Evolutionary conservation across 352 stramenopile species (phyloP), one percentile per base, ranked within the genome.

Genomic region (Phytophthora pluvialis): DNA sequence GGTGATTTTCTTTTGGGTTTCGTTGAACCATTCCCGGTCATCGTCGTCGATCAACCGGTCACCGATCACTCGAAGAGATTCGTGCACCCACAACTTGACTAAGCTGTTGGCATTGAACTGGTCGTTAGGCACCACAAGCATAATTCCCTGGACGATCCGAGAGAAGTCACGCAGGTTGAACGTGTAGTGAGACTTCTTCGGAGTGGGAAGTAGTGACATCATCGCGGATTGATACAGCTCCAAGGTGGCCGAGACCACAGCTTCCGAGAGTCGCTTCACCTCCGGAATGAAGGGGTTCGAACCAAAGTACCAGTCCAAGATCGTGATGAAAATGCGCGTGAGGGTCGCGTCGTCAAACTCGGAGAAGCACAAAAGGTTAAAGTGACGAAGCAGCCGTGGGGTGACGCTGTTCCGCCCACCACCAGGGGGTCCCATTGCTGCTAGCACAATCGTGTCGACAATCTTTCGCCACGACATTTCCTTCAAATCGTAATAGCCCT

Each of bases 101-200:
- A 98, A 77, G 16, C 67, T 84, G 10, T 79, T 92, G 8, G 89
- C 81, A 3, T 77, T 83, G 33, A 98, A 98, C 31, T 80, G 57
- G 11, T 97, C 90, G 33, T 75, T 93, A 1, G 89, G 75, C 5
- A 86, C 79, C 4, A 97, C 87, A 12, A 98, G 76, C 78, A 98
- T 94, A 26, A 98, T 90, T 28, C 95, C 94, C 57, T 98, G 94
- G 6, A 98, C 86, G 33, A 98, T 93, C 43, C 94, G 77, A 32
- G 86, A 92, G 54, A 98, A 98, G 66, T 98, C 95, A 5, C 95
- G 85, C 49, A 98, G 61, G 46, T 98, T 98, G 73, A 98, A 98
- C 13, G 94, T 98, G 75, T 98, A 98, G 75, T 98, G 95, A 13
- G 87, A 97, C 76, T 98, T 98, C 26, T 93, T 91, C 0, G 95